These are phyloP conservation scores for Hyaloscypha hepaticicola DNA, from an alignment of 495 filamentous ascomycete genomes.

Conservation along the genomic window DNA sequence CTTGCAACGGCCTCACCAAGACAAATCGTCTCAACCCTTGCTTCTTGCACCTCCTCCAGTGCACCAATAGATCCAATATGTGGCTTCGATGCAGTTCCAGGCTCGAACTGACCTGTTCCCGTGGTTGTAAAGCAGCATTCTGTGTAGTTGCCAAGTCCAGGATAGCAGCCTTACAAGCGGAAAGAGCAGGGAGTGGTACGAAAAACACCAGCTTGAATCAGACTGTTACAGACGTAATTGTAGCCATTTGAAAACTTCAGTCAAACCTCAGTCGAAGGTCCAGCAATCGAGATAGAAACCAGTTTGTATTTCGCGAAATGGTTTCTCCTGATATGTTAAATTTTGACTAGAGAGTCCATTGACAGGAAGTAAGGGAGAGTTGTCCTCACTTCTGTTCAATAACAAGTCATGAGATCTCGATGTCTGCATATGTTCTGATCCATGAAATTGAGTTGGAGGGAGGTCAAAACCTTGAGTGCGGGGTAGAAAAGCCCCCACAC, in stretches of 20 bases:
- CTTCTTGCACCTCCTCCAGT: conserved; percentile 51
- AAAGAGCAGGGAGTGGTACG: conserved; percentile 48
- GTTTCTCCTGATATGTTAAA: neutral
- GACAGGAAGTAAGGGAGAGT: no score
- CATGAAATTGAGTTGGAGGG: no score
- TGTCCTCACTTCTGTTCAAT: no score
- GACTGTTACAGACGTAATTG: neutral
- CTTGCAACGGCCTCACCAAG: conserved; percentile 42
- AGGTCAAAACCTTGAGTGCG: no score
- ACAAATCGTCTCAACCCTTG: conserved; percentile 54
- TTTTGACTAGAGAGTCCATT: no score
- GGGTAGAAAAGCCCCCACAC: no score
- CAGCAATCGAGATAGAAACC: no score
- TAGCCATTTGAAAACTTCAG: neutral
- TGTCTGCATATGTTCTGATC: no score
- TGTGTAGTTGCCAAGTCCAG: conserved; percentile 59
- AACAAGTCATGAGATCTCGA: no score
- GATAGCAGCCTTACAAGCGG: conserved; percentile 56
- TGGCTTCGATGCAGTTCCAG: conserved; percentile 52
- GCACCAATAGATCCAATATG: conserved; percentile 52
- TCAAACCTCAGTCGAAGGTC: neutral
- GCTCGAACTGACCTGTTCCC: conserved; percentile 34
- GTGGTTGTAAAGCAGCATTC: conserved; percentile 48
- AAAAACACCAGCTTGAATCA: conserved; percentile 52
- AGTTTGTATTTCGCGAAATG: neutral